These are phyloP conservation scores for Theileria parva DNA, from an alignment of 169 alveolate species.

Conservation along the genomic window DNA sequence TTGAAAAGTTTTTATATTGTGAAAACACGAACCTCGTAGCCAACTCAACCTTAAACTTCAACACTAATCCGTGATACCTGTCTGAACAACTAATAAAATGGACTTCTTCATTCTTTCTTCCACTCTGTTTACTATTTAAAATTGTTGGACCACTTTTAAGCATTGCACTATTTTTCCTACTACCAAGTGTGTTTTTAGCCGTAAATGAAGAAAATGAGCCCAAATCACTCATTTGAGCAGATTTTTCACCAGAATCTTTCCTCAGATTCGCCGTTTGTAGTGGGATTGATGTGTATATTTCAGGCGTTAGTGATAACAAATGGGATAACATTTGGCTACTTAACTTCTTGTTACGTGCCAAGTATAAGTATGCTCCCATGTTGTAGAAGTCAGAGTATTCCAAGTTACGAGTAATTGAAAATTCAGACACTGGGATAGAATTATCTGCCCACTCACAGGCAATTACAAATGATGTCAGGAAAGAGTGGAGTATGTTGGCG, in stretches of 20 bases:
- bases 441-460: constrained; percentile 17
- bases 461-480: constrained; percentile 32
- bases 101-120: background rate
- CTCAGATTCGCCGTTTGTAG: background rate
- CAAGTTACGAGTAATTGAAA: background rate
- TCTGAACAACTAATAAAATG: constrained; percentile 1
- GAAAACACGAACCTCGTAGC: constrained; percentile 12
- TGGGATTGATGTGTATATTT: background rate
- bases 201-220: background rate
- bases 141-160: background rate
- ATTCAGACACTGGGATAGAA: background rate
- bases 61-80: constrained; percentile 2
- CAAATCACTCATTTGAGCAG: background rate
- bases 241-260: background rate
- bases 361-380: constrained; percentile 10
- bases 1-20: constrained; percentile 12
- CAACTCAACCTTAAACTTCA: background rate
- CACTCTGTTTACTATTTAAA: background rate
- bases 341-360: constrained; percentile 20
- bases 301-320: background rate
- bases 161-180: background rate
- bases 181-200: background rate
- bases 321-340: background rate
- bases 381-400: constrained; percentile 10
- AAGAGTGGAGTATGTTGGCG: constrained; percentile 51